Evolutionary conservation across 176 grass and related monocot genomes (phyloP), one percentile per base, ranked within the genome.

Genomic region (Triticum timopheevii): DNA sequence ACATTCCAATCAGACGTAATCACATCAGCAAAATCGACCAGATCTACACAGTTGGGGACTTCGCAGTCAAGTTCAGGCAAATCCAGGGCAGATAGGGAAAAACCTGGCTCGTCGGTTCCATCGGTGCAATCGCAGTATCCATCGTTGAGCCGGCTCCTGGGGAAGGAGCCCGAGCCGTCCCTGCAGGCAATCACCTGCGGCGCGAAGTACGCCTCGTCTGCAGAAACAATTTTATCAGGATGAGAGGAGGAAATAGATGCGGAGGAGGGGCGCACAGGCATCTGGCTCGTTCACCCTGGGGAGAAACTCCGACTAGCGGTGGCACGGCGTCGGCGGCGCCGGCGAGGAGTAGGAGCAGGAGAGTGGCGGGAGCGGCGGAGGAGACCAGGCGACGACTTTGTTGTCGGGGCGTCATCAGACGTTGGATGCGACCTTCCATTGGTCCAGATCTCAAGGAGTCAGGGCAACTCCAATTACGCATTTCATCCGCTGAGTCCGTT

Each of bases 41-140:
- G 89, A 91, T 87, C 80, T 79, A 69, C 59, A 76, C 76, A 66
- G 33, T 65, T 45, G 9, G 25, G 76, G 13, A 59, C 13, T 49
- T 7, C 7, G 27, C 35, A 9, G 36, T 31, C 17, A 84, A 61
- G 10, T 69, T 62, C 13, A 15, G 75, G 77, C 4, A 67, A 67
- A 90, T 80, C 36, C 13, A 73, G 49, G 35, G 59, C 3, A 85
- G 69, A 69, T 17, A 52, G 1, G 19, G 19, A 5, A 11, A 31
- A 34, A 91, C 90, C 96, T 71, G 93, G 92, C 77, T 98, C 96
- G 19, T 98, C 96, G 13, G 96, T 98, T 30, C 93, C 96, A 87
- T 98, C 96, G 34, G 62, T 69, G 49, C 96, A 98, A 83, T 98
- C 96, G 69, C 92, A 94, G 88, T 86, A 98, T 5, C 90, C 92